phyloP scores from a whole-genome alignment of 2,329 filamentous ascomycete species.

The Botryotinia narcissicola region DNA sequence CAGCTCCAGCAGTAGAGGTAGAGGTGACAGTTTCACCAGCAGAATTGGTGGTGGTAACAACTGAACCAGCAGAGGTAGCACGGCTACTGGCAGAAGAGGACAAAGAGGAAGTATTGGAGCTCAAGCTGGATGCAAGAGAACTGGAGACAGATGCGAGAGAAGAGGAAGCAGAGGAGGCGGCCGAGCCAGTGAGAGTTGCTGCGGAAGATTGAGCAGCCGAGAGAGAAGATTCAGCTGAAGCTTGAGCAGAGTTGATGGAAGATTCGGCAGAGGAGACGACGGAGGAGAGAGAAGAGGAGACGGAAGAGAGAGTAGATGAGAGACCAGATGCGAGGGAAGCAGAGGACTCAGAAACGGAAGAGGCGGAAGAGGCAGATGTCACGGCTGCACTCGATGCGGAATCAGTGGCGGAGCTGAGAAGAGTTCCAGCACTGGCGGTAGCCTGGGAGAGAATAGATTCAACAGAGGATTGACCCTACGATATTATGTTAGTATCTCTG shows the following conservation, averaged over 20 bases:
- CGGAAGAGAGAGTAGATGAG: neutral
- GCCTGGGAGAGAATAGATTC: constrained; percentile 17
- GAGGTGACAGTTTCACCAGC: constrained; percentile 8
- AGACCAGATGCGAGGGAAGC: neutral
- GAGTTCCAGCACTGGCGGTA: neutral
- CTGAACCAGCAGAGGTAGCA: constrained; percentile 1
- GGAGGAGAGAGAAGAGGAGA: neutral
- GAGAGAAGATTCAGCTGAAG: constrained; percentile 8
- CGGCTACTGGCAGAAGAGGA: constrained; percentile 18
- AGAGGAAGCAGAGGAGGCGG: constrained; percentile 18
- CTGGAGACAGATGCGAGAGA: constrained; percentile 20
- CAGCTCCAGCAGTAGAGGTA: constrained; percentile 25
- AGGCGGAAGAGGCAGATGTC: neutral
- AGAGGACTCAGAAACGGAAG: neutral
- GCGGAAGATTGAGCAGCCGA: neutral
- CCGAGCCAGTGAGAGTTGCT: constrained; percentile 10
- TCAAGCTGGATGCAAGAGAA: constrained; percentile 19
- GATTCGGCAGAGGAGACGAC: neutral
- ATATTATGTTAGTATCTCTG: neutral
- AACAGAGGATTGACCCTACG: constrained; percentile 25
- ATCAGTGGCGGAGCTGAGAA: neutral
- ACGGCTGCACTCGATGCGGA: neutral
- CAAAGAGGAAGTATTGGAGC: constrained; percentile 17
- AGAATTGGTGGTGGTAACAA: constrained; percentile 11
- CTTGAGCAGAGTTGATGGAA: neutral